Conservation (phyloP, 192 early-diverging fungal species). For the Mortierella antarctica region DNA sequence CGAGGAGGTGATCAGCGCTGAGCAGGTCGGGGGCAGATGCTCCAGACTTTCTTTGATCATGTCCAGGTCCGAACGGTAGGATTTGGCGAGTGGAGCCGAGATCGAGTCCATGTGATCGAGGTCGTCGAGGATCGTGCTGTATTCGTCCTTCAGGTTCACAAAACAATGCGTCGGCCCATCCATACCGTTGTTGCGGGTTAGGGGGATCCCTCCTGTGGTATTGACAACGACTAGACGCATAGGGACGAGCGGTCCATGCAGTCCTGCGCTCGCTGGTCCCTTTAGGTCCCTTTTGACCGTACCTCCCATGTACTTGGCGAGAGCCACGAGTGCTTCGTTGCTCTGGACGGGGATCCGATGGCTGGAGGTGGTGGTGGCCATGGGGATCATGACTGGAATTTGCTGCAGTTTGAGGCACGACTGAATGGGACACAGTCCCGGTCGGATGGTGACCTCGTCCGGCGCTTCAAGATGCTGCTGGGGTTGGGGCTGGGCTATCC, state of each 20-base stretch:
- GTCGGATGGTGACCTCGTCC: conserved; percentile 36
- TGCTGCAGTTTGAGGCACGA: conserved; percentile 70
- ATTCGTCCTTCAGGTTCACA: conserved; percentile 87
- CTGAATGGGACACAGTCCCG: conserved; percentile 64
- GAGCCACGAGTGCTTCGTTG: conserved; percentile 66
- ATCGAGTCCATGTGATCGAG: conserved; percentile 53
- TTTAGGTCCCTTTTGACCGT: conserved; percentile 12
- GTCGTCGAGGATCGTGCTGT: conserved; percentile 60
- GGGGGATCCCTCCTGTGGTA: conserved; percentile 73
- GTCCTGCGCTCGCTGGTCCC: not conserved
- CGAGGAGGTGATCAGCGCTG: conserved; percentile 76
- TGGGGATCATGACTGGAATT: conserved; percentile 70
- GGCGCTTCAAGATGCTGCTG: no score
- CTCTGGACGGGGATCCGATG: conserved; percentile 54
- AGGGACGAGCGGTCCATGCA: conserved; percentile 51
- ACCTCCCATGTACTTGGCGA: conserved; percentile 50
- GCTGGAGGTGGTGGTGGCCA: conserved; percentile 53
- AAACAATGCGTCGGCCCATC: conserved; percentile 69
- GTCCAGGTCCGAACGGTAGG: conserved; percentile 54
- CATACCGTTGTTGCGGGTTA: conserved; percentile 57
- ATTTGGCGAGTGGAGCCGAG: conserved; percentile 12
- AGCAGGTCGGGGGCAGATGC: conserved; percentile 78
- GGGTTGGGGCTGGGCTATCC: no score
- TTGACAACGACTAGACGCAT: conserved; percentile 77
- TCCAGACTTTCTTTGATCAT: conserved; percentile 75